These are phyloP conservation scores for Saturnispora bothae DNA, from an alignment of 805 yeast genomes.

Conservation along the genomic window DNA sequence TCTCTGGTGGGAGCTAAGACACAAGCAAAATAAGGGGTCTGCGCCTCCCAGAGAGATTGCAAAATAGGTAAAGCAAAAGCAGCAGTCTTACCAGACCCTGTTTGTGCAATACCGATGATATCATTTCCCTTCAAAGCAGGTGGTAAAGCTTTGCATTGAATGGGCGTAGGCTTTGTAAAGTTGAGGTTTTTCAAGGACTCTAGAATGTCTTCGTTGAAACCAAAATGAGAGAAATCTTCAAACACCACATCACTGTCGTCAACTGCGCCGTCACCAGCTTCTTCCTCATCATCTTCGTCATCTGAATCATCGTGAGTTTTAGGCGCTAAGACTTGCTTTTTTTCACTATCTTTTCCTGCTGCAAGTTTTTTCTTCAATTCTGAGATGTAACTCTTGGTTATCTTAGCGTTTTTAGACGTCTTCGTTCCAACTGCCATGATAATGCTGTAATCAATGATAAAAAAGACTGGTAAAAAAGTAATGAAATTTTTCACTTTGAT, in stretches of 20 bases:
- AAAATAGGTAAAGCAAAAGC: slow-evolving; percentile 95
- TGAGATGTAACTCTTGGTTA: slow-evolving; percentile 17
- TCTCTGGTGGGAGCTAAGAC: slow-evolving; percentile 84
- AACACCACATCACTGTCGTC: slow-evolving; percentile 7
- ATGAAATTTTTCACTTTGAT: not conserved
- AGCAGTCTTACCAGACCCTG: slow-evolving; percentile 97
- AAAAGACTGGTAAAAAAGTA: not conserved
- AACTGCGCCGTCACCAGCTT: slow-evolving; percentile 9
- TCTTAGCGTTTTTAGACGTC: slow-evolving; percentile 8
- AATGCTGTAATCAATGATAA: not conserved
- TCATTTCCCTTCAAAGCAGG: slow-evolving; percentile 85
- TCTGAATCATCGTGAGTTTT: slow-evolving; percentile 13
- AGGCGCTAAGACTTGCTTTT: slow-evolving; percentile 24
- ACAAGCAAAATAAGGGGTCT: slow-evolving; percentile 78
- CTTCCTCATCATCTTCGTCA: slow-evolving; percentile 13
- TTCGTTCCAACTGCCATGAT: slow-evolving; percentile 5
- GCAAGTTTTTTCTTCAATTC: slow-evolving; percentile 23
- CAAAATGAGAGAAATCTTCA: slow-evolving; percentile 40
- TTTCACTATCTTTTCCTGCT: slow-evolving; percentile 10
- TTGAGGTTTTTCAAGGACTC: slow-evolving; percentile 72
- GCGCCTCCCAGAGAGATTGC: slow-evolving; percentile 83
- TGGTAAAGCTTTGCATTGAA: slow-evolving; percentile 86
- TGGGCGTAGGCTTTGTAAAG: slow-evolving; percentile 81
- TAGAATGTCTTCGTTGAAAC: slow-evolving; percentile 65
- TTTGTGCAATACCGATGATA: slow-evolving; percentile 91